phyloP scores from a whole-genome alignment of 129 eudicot species.

The Lonicera japonica region DNA sequence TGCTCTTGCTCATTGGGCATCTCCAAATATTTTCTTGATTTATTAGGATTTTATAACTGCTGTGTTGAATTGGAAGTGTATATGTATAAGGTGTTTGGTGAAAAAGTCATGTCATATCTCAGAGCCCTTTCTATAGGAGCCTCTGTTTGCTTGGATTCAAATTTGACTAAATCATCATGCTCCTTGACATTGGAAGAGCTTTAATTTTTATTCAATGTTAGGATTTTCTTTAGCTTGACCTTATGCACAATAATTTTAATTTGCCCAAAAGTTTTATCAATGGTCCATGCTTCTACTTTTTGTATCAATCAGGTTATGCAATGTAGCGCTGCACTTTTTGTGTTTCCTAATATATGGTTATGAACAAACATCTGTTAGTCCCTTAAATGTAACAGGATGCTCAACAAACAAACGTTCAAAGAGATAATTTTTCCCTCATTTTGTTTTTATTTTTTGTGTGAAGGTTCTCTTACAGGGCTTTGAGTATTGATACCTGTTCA shows the following conservation, averaged over 20 bases:
- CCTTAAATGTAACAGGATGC: background rate
- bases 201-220: slow-evolving; percentile 3
- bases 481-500: background rate
- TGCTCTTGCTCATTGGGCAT: slow-evolving; percentile 6
- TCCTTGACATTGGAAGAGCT: no score
- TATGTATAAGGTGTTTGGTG: background rate
- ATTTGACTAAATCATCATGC: no score
- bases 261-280: no score
- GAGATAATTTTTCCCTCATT: slow-evolving; percentile 7
- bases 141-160: background rate
- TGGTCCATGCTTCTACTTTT: no score
- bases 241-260: no score
- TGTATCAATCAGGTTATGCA: no score
- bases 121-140: no score
- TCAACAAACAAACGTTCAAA: background rate
- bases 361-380: no score
- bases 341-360: no score
- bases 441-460: slow-evolving; percentile 4
- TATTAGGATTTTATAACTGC: slow-evolving; percentile 11
- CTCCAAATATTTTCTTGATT: background rate
- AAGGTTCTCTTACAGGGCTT: background rate
- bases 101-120: no score
- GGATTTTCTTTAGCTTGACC: no score
- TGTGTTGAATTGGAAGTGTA: background rate
- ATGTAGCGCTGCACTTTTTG: background rate